Conservation (phyloP, 495 filamentous ascomycete genomes). For the Aspergillus sclerotiicarbonarius region DNA sequence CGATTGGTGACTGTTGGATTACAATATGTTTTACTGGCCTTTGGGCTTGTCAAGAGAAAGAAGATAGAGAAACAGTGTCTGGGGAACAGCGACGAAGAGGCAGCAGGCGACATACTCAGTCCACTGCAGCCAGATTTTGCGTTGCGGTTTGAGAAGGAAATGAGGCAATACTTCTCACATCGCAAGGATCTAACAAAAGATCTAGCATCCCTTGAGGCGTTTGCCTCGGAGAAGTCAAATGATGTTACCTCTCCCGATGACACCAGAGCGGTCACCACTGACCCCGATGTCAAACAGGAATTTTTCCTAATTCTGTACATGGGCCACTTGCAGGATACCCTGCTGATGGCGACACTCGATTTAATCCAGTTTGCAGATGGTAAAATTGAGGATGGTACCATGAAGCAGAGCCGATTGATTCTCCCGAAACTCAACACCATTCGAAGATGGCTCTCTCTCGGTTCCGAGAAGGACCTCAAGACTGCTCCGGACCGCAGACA, state of each 20-base stretch:
- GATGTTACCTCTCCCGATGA: conserved; percentile 6
- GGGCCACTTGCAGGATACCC: conserved; percentile 34
- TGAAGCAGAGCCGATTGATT: conserved; percentile 59
- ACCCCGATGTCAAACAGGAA: conserved; percentile 30
- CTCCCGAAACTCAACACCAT: conserved; percentile 56
- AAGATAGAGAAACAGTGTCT: conserved; percentile 21
- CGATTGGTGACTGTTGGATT: conserved; percentile 31
- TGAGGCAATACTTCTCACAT: conserved; percentile 19
- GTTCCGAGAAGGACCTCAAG: conserved; percentile 12
- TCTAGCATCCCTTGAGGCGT: conserved; percentile 31
- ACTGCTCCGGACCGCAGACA: conserved; percentile 14
- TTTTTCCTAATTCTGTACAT: conserved; percentile 38
- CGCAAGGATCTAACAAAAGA: conserved; percentile 25
- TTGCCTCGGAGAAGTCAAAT: conserved; percentile 20
- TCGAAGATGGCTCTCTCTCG: conserved; percentile 35
- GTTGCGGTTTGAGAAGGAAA: conserved; percentile 18
- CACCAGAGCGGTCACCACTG: conserved; percentile 8
- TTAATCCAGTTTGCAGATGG: conserved; percentile 63
- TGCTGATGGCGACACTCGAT: conserved; percentile 35
- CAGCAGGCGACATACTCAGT: conserved; percentile 22
- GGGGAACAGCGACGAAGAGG: conserved; percentile 26
- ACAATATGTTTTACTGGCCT: conserved; percentile 25
- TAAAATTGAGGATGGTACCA: conserved; percentile 52
- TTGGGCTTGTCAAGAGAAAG: conserved; percentile 29
- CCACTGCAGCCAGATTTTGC: conserved; percentile 21